These are phyloP conservation scores for Ricinus communis DNA, from an alignment of 345 rosid genomes.

Conservation along the genomic window DNA sequence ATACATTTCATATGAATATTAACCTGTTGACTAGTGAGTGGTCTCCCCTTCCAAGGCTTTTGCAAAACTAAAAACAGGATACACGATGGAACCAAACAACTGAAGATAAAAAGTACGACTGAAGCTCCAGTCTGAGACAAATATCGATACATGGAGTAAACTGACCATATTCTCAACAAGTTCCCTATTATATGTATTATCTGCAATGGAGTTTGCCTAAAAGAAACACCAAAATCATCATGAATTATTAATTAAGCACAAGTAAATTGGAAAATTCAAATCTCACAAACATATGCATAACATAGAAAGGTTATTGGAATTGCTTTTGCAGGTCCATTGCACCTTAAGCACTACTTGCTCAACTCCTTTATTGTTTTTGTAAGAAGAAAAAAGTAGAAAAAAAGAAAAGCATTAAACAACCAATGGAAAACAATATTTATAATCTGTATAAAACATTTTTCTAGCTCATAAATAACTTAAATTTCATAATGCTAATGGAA, in stretches of 20 bases:
- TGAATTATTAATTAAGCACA: slow-evolving; percentile 4
- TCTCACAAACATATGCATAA: no score
- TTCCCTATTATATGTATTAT: slow-evolving; percentile 72
- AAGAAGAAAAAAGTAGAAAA: no score
- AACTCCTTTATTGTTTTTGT: no score
- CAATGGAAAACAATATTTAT: no score
- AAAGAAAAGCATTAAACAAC: no score
- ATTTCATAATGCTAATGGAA: no score
- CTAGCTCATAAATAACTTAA: background rate
- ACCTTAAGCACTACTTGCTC: no score
- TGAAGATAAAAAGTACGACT: slow-evolving; percentile 80
- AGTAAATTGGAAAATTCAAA: background rate
- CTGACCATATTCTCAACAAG: slow-evolving; percentile 94
- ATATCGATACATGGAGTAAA: slow-evolving; percentile 79
- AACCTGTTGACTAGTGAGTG: slow-evolving; percentile 90
- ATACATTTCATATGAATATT: background rate
- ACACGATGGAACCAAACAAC: slow-evolving; percentile 82
- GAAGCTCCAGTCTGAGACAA: slow-evolving; percentile 81
- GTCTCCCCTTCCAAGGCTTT: slow-evolving; percentile 98
- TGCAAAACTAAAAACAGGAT: slow-evolving; percentile 66
- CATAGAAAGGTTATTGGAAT: no score
- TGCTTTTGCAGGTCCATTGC: no score
- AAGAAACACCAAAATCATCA: slow-evolving; percentile 6
- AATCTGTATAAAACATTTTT: no score
- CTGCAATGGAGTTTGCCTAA: slow-evolving; percentile 83